A percentile compares a stretch with the other conserved stretches of the same genome.
Conservation (phyloP, 495 filamentous ascomycete species). For the Aspergillus indologenus region DNA sequence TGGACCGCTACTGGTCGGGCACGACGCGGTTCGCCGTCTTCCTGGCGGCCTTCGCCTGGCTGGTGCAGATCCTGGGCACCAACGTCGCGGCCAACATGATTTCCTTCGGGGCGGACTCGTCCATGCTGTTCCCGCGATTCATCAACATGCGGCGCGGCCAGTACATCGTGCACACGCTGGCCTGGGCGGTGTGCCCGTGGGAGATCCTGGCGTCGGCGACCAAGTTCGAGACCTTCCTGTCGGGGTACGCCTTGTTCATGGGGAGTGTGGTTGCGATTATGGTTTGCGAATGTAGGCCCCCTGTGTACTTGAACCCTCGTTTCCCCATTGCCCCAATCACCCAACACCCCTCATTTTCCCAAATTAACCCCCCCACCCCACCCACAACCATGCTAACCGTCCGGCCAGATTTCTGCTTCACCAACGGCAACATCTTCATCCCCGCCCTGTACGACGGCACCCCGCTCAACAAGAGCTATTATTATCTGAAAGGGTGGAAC, state of each 20-base stretch:
- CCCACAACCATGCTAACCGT: not conserved
- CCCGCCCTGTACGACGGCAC: constrained; percentile 31
- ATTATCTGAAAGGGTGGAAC: constrained; percentile 46
- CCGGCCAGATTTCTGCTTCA: constrained; percentile 48
- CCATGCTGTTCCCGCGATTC: constrained; percentile 33
- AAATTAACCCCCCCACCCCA: not conserved
- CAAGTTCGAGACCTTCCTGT: constrained; percentile 44
- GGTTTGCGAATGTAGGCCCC: constrained; percentile 47
- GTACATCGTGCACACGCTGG: constrained; percentile 30
- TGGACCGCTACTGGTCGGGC: constrained; percentile 27
- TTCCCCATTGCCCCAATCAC: too few relatives aligned
- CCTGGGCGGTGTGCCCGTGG: constrained; percentile 46
- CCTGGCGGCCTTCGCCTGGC: constrained; percentile 29
- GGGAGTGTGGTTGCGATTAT: constrained; percentile 55
- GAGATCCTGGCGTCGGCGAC: constrained; percentile 46
- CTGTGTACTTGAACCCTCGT: too few relatives aligned
- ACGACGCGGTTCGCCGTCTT: constrained; percentile 36
- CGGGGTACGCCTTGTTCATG: constrained; percentile 44
- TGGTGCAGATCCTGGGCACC: constrained; percentile 28
- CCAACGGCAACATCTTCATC: constrained; percentile 52
- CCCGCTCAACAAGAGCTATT: constrained; percentile 34
- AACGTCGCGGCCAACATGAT: constrained; percentile 38
- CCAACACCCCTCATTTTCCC: not conserved
- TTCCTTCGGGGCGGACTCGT: constrained; percentile 28
- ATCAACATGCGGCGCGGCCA: constrained; percentile 38